Base-by-base conservation (phyloP, 768 basidiomycete genomes). In the Boletellus ananiceps region DNA sequence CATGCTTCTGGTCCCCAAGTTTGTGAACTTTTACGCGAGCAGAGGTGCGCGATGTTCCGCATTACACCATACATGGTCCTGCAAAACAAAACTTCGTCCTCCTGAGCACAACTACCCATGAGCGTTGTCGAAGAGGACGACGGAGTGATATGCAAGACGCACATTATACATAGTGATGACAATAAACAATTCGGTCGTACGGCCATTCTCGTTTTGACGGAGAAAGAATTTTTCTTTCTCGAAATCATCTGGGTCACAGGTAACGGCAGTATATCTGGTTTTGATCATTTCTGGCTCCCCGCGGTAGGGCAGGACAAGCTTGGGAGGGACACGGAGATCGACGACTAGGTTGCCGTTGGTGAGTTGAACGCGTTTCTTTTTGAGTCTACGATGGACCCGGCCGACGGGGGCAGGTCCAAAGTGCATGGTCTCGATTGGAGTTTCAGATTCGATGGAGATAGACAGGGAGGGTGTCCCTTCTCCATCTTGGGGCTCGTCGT, bases 121-220 rank as follows among this genome's bases (percentile, higher is more conserved):
- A 62, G 59, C 51, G 56, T 13, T 23, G 49, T 44, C 25, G 33
- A 40, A 40, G 41, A 29, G 45, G 49, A 27, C 6, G 6, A 23
- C 13, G 4, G 39, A 2, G 32, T 31, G n/a, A 51, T n/a, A n/a
- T 29, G 43, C 19, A 21, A 21, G 18, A 66, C 85, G 63, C 66
- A 95, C 94, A 65, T 96, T 96, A 65, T 86, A 96, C 92, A 96
- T 93, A 19, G 93, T 97, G 59, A 97, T 88, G 50, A 92, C 89
- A 63, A 97, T 87, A 71, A 95, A 88, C 47, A 97, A 65, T 62
- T 97, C 94, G 12, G 93, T 96, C 48, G 84, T 78, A 46, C 93
- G 77, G 27, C 83, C 82, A 52, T 70, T 79, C 60, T 88, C 80
- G 61, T 86, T 86, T 64, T 96, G 94, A 44, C 93, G 77, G 27